phyloP scores from a whole-genome alignment of 108 stramenopile species.

The Cylindrotheca closterium region DNA sequence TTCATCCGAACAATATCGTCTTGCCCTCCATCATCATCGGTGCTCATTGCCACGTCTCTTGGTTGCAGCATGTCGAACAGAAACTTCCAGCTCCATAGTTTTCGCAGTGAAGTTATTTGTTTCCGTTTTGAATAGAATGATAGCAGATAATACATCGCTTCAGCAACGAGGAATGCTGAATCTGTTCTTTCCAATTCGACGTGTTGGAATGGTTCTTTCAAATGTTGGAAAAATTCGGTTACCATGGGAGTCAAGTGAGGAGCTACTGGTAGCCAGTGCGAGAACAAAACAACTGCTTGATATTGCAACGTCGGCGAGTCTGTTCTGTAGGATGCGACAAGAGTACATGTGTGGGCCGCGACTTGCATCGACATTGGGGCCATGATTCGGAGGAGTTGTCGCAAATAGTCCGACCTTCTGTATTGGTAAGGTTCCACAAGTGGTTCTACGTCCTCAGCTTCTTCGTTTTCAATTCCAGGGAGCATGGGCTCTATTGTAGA shows the following conservation, averaged over 20 bases:
- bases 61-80: constrained; percentile 47
- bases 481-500: neutral
- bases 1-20: neutral
- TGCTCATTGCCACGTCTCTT: constrained; percentile 13
- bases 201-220: constrained; percentile 25
- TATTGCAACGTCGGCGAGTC: neutral
- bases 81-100: constrained; percentile 71
- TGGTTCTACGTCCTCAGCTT: constrained; percentile 2
- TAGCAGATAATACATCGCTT: constrained; percentile 37
- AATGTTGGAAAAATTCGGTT: constrained; percentile 45
- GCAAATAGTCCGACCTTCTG: constrained; percentile 63
- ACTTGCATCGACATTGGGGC: constrained; percentile 80
- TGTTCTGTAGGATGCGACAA: neutral
- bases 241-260: constrained; percentile 75
- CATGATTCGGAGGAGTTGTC: constrained; percentile 57
- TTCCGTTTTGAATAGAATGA: constrained; percentile 25
- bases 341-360: constrained; percentile 48
- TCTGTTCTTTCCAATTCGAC: neutral
- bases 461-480: neutral
- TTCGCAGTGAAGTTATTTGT: constrained; percentile 40
- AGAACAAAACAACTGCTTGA: constrained; percentile 47
- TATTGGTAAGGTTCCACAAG: constrained; percentile 13
- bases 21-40: neutral
- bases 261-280: constrained; percentile 78
- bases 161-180: constrained; percentile 22